Base-by-base conservation (phyloP, 1,284 basidiomycete genomes). In the Puccinia coronata region DNA sequence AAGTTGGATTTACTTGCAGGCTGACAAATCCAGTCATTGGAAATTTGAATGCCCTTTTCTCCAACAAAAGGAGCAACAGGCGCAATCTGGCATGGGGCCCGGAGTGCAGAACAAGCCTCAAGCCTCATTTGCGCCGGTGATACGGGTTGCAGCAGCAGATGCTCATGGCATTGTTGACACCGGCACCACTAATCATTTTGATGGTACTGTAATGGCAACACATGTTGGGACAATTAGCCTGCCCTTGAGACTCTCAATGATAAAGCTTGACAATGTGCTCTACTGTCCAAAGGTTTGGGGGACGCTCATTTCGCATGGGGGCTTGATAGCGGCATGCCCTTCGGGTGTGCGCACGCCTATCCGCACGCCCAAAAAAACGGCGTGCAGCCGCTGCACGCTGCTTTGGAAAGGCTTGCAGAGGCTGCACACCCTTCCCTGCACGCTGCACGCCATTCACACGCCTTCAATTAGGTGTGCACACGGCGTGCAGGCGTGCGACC, bases 161-260 rank as follows among this genome's bases (percentile, higher is more conserved):
- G 43, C 65, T 67, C 43, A 41, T 34, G 12, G 65, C 43, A 41
- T 41, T 67, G 65, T 67, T 67, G 65, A 67, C 65, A 67, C 31
- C 65, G 65, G 65, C 65, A 23, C 65, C 20, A 41, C 36, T 12
- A 67, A 41, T 28, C 65, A 41, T 67, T 47, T 47, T 47, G 36
- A 41, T 47, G 43, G 36, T 1, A 28, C 36, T 23, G 43, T 67
- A 5, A 12, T 20, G 0, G 36, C 65, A 16, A 67, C 65, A 20
- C 63, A 67, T 47, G 43, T 41, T 41, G 65, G 65, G 12, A 39
- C 65, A 6, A 39, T 67, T 9, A 67, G 43, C 6, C 5, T 67
- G 34, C 34, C 65, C 31, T 41, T 36, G 20, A 67, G 3, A 47
- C 43, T 39, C 39, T 59, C 55, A 31, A 59, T 16, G 55, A 59